Evolutionary conservation across 208 protist genomes (phyloP), one percentile per base, ranked within the genome.

Genomic region (Naegleria fowleri): DNA sequence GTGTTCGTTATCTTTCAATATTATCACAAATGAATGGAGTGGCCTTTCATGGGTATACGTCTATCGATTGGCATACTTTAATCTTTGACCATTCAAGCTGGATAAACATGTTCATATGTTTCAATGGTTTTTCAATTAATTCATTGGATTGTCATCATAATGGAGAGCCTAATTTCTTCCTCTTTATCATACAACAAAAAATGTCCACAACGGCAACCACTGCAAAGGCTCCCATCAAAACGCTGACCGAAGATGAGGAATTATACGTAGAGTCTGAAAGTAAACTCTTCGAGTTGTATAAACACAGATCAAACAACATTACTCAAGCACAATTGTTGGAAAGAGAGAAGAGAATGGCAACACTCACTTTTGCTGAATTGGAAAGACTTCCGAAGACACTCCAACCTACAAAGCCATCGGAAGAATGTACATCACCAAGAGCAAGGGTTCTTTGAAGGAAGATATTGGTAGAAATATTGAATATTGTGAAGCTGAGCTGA

Each of bases 271-370:
- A 88, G 4, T 25, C 85, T 13, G n/a, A 88, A 51, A 13, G 15
- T 36, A 88, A 58, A 58, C 43, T 88, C 25, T 88, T 58, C n/a
- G 43, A 88, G 5, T 58, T 88, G 16, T 88, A 88, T 58, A 51
- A 88, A 88, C 43, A 58, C 22, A 52, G 85, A 58, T 43, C 16
- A 15, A 88, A 6, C 9, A 88, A 88, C 58, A 16, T 58, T 16
- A 25, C 6, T 39, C 19, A 33, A 33, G 2, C 85, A 9, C 85
- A 88, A 88, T 22, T 43, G 0, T 39, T 88, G 13, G 85, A 88
- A 58, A 88, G 43, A 58, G 85, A 88, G 33, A 88, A 58, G n/a
- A 88, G 43, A 58, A 58, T 88, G 16, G 43, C 41, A 33, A 29
- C 19, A 33, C 16, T 88, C 16, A 58, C 43, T 5, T 38, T 58